Evolutionary conservation across 805 yeast genomes (phyloP).

Genomic region (Zygosaccharomyces bisporus): DNA sequence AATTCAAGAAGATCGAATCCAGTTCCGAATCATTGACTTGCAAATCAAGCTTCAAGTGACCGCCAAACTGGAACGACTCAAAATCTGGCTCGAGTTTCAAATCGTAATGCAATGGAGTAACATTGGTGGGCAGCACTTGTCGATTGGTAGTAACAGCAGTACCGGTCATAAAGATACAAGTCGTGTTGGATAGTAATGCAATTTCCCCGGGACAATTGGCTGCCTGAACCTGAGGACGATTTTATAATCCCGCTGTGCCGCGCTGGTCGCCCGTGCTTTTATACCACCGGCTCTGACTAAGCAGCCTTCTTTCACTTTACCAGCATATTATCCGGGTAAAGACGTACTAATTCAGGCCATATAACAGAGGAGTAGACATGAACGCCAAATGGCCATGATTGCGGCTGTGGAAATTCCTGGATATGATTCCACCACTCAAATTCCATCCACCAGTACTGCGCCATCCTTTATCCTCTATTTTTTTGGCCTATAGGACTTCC

Average conservation of each 20-base stretch:
- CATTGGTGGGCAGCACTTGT: constrained; percentile 55
- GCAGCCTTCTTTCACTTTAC: neutral
- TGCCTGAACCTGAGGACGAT: neutral
- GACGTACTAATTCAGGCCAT: neutral
- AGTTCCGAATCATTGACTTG: constrained; percentile 45
- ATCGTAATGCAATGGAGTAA: constrained; percentile 72
- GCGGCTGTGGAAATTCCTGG: neutral
- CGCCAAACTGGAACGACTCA: constrained; percentile 55
- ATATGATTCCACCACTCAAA: too few relatives aligned
- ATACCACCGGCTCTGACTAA: neutral
- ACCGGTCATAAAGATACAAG: constrained; percentile 10
- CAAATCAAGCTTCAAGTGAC: constrained; percentile 52
- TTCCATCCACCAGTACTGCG: too few relatives aligned
- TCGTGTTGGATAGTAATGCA: neutral
- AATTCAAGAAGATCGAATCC: constrained; percentile 51
- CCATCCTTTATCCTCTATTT: too few relatives aligned
- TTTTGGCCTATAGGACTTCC: too few relatives aligned
- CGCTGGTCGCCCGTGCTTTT: too few relatives aligned
- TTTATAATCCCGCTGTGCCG: too few relatives aligned
- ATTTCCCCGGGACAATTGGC: neutral
- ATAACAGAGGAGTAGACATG: neutral
- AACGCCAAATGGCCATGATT: neutral
- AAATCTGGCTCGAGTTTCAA: constrained; percentile 62
- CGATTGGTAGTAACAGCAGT: constrained; percentile 24
- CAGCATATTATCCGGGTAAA: constrained; percentile 7